Base-by-base conservation (phyloP, 2,329 filamentous ascomycete genomes). In the Knufia fluminis region DNA sequence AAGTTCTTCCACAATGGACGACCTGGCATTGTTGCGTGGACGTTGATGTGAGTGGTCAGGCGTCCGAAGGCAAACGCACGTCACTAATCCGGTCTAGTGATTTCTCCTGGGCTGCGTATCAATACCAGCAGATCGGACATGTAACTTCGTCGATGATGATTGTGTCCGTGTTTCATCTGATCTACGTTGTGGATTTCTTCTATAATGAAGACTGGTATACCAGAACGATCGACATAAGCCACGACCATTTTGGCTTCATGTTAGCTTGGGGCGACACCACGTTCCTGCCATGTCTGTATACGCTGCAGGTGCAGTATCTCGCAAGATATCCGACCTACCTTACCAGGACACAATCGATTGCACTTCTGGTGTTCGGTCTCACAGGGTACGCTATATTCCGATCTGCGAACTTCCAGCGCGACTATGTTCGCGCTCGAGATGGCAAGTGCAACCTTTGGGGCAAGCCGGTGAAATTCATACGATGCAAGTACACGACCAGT, bases 161-260 rank as follows among this genome's bases (percentile, higher is more conserved):
- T 7, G 64, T 71, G 7, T 67, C 67, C 4, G 60, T 70, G 53
- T 61, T 75, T 1, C 72, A 75, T 50, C 57, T 60, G 1, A 55
- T 72, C 6, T 74, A 75, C 45, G 67, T 73, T 6, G 53, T 73
- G 0, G 71, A 75, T 41, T 74, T 75, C 49, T 75, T 75, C 44
- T 59, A 69, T 42, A 73, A 74, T 6, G 72, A 74, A 54, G 64
- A 68, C 10, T 75, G 72, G 71, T 60, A 50, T 40, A 42, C 46
- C 35, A 61, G 65, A 22, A 71, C 68, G 14, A 67, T 71, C 19
- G 66, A 71, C 45, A 70, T 71, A 38, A 61, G 61, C 42, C 66
- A 71, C 49, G 67, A 71, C 46, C 68, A 71, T 52, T 68, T 69
- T 45, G 66, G 68, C 0, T 70, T 69, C 55, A 68, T 71, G 52